Base-by-base conservation (phyloP, 2,329 filamentous ascomycete genomes). In the Fusarium nurragi region DNA sequence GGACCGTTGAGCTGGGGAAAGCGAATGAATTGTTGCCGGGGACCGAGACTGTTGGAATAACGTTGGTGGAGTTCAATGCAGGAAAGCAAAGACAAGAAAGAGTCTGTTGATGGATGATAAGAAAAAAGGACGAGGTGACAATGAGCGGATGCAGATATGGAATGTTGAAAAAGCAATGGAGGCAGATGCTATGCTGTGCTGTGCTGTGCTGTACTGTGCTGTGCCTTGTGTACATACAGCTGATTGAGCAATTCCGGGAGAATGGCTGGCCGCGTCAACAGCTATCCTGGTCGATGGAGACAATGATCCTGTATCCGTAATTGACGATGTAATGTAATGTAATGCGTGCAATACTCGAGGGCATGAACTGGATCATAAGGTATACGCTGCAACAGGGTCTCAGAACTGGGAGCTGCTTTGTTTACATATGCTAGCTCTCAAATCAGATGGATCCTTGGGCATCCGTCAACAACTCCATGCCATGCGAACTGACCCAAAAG, bases 371-470 rank as follows among this genome's bases (percentile, higher is more conserved):
- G 39, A 49, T 49, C 64, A 66, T 67, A 54, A 59, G 48, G 48
- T 25, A 34, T 55, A 60, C 46, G 40, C 45, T 59, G 28, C 14
- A 59, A 28, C 58, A 61, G 58, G 49, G 58, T 49, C 28, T 50
- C 39, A 41, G 54, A 46, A 21, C 47, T 52, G 44, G 64, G 64
- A 64, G 36, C 48, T 49, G 64, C 63, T 55, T 67, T 67, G 64
- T 67, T 67, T 67, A 67, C 64, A 67, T 67, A 67, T 67, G 63
- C 38, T 56, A 54, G 30, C 46, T 47, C 43, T 45, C 40, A 59
- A 58, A 40, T 64, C 53, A 26, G 43, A 48, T 59, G 56, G 48
- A 48, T 49, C 37, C 57, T 58, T 65, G 57, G 60, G 60, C 40
- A 60, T 58, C 61, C 60, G 40, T 65, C 60, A 53, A 54, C 49